phyloP scores from a whole-genome alignment of 176 grass and related monocot genomes.

The Zoysia japonica region DNA sequence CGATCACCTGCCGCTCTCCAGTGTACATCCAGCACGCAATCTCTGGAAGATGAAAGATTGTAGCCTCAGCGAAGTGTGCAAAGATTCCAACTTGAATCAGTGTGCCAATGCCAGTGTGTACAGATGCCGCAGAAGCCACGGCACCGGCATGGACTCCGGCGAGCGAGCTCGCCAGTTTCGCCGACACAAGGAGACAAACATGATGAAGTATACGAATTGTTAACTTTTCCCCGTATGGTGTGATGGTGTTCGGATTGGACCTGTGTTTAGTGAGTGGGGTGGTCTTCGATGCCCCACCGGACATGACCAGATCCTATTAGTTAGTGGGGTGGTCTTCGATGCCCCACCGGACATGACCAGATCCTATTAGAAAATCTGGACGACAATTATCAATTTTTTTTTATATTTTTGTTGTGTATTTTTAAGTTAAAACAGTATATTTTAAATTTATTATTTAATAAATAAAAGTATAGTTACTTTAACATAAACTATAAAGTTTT shows the following conservation, averaged over 20 bases:
- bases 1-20: conserved; percentile 87
- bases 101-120: conserved; percentile 18
- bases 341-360: conserved; percentile 52
- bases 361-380: background rate
- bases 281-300: conserved; percentile 59
- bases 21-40: conserved; percentile 99
- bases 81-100: background rate
- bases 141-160: conserved; percentile 21
- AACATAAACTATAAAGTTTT: no score
- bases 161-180: conserved; percentile 23
- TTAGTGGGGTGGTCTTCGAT: conserved; percentile 62
- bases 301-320: conserved; percentile 46
- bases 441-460: no score
- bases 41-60: conserved; percentile 46
- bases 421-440: no score
- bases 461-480: no score
- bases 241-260: conserved; percentile 47
- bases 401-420: no score
- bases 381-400: no score
- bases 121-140: background rate
- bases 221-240: conserved; percentile 25
- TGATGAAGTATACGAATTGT: conserved; percentile 26
- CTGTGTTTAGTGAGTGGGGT: conserved; percentile 49
- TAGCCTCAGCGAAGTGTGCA: conserved; percentile 2
- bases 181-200: conserved; percentile 37